Conservation (phyloP, 169 alveolate species). For the Plasmodium chabaudi region DNA sequence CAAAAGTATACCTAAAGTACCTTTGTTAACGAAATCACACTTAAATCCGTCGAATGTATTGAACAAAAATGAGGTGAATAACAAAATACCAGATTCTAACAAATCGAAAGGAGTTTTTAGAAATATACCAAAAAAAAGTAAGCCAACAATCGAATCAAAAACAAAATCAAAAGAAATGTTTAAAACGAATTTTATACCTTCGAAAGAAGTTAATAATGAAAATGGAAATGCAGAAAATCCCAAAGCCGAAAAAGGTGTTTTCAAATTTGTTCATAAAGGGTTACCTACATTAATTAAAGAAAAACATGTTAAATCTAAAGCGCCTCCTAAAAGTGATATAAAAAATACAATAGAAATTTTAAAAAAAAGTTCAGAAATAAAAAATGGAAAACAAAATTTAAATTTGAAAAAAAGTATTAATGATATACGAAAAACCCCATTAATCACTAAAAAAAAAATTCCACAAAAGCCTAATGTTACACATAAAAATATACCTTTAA, state of each 20-base stretch:
- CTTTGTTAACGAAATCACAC: slow-evolving; percentile 31
- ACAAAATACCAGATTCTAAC: slow-evolving; percentile 17
- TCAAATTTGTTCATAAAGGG: slow-evolving; percentile 20
- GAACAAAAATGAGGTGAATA: slow-evolving; percentile 15
- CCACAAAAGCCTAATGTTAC: slow-evolving; percentile 14
- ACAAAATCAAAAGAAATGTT: slow-evolving; percentile 23
- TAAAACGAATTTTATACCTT: slow-evolving; percentile 41
- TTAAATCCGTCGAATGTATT: slow-evolving; percentile 14
- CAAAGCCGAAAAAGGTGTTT: slow-evolving; percentile 20
- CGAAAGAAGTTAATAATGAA: slow-evolving; percentile 27
- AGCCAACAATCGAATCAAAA: slow-evolving; percentile 7
- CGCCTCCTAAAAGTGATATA: slow-evolving; percentile 57
- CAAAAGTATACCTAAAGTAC: slow-evolving; percentile 29
- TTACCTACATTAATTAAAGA: slow-evolving; percentile 54
- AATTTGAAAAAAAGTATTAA: background rate
- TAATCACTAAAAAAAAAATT: slow-evolving; percentile 12
- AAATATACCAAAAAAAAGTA: slow-evolving; percentile 30
- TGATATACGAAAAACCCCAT: background rate
- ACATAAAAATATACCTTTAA: slow-evolving; percentile 34
- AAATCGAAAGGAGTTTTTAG: slow-evolving; percentile 51
- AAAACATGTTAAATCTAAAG: slow-evolving; percentile 36
- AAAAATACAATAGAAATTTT: slow-evolving; percentile 44
- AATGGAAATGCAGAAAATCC: background rate
- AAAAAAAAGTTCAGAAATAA: slow-evolving; percentile 38
- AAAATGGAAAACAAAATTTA: slow-evolving; percentile 9